These are phyloP conservation scores for Massariosphaeria phaeospora DNA, from an alignment of 495 filamentous ascomycete species.

Conservation along the genomic window DNA sequence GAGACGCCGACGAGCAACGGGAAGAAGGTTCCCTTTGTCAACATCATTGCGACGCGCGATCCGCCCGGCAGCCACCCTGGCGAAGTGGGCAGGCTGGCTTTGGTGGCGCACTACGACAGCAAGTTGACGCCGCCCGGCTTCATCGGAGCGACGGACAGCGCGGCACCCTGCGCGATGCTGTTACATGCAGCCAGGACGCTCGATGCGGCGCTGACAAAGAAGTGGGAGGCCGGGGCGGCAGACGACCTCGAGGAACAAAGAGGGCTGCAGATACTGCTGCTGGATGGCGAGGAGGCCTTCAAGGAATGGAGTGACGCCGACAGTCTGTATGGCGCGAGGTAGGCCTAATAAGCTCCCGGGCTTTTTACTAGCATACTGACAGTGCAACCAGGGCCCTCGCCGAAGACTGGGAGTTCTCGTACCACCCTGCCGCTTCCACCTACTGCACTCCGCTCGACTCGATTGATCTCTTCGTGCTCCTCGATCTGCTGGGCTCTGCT, in stretches of 20 bases:
- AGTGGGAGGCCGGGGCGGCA: constrained; percentile 68
- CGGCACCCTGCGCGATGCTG: constrained; percentile 88
- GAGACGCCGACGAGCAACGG: constrained; percentile 70
- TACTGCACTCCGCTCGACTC: constrained; percentile 69
- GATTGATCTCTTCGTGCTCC: constrained; percentile 83
- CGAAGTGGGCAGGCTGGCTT: constrained; percentile 72
- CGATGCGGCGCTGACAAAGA: constrained; percentile 70
- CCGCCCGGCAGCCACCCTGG: constrained; percentile 71
- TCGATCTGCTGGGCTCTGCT: constrained; percentile 77
- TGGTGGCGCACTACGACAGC: constrained; percentile 95
- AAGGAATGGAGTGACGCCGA: constrained; percentile 69
- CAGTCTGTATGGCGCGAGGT: constrained; percentile 83
- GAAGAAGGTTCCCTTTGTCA: constrained; percentile 75
- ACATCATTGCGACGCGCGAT: constrained; percentile 84
- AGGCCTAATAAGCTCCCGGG: constrained; percentile 6
- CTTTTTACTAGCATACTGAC: background rate
- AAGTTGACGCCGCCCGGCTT: constrained; percentile 80
- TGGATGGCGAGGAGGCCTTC: constrained; percentile 97
- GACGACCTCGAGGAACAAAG: constrained; percentile 52
- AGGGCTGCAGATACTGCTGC: constrained; percentile 82
- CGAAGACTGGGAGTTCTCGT: constrained; percentile 62
- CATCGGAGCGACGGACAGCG: constrained; percentile 91
- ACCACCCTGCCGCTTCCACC: constrained; percentile 64
- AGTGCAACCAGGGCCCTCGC: constrained; percentile 57
- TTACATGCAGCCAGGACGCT: constrained; percentile 78